Base-by-base conservation (phyloP, 192 early-diverging fungal species). In the Rhizophagus clarus region DNA sequence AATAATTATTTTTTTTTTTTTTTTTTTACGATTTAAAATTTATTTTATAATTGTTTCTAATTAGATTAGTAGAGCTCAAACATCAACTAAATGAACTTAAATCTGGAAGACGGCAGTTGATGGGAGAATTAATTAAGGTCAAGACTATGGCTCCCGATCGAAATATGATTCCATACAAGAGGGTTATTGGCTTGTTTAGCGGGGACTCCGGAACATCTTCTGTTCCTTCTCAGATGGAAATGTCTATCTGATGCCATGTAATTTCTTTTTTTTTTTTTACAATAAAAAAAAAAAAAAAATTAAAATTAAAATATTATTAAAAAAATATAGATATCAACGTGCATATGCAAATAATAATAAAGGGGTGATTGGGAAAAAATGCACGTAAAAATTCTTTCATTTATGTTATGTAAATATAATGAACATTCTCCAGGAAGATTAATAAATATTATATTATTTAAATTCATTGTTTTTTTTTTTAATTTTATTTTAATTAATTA, bases 61-160 rank as follows among this genome's bases (percentile, higher is more conserved):
- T 34, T 69, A 69, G 68, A n/a, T n/a, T 70, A 7, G 34, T 6
- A 22, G 68, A 70, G 20, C 34, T 70, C 20, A 70, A 17, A 22
- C 68, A 70, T 22, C 29, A 70, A n/a, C 22, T 70, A 34, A 9
- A 11, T 2, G 68, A 34, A 2, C 22, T 40, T n/a, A 42, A 70
- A 34, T 22, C 32, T 17, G 10, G 11, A n/a, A 70, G 68, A 10
- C 29, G 32, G 5, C 68, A 70, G 0, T 14, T 70, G 22, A 31
- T 70, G 9, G 31, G 34, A 37, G 22, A n/a, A 40, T 40, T 70
- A 22, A 42, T 70, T 20, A 34, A 70, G 22, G 15, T 40, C 10
- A 70, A 70, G 68, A 70, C 51, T 20, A 56, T 22, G 22, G 32
- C 29, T 37, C 68, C 68, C 9, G 68, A 70, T 70, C 15, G 20